Percentiles rank a stretch among this genome's conserved stretches.
Evolutionary conservation across 257 asterid species (phyloP).

Genomic region (Lycium ferocissimum): DNA sequence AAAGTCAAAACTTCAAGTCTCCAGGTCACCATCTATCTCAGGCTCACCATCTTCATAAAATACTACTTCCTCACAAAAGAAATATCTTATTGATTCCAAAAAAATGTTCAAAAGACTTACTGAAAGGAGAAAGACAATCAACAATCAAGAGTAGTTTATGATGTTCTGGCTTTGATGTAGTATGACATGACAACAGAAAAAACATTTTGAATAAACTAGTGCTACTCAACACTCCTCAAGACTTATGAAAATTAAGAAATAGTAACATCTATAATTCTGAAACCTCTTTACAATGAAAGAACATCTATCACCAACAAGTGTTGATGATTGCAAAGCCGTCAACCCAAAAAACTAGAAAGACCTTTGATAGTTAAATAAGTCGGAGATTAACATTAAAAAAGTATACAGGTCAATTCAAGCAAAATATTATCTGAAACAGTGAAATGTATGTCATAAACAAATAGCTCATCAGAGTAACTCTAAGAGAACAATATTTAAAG

Average conservation of each 20-base stretch:
- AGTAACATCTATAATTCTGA: neutral
- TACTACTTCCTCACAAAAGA: constrained; percentile 72
- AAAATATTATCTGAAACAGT: neutral
- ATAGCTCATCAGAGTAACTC: neutral
- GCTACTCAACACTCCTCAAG: neutral
- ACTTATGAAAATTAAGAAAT: neutral
- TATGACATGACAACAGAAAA: neutral
- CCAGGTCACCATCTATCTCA: constrained; percentile 92
- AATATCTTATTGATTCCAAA: neutral
- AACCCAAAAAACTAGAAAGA: neutral
- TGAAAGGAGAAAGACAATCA: neutral
- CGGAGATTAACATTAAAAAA: neutral
- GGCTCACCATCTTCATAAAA: constrained; percentile 98
- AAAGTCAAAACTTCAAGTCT: constrained; percentile 75
- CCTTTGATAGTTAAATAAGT: neutral
- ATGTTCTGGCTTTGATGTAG: neutral
- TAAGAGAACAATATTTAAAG: neutral
- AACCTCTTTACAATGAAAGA: neutral
- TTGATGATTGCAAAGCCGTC: neutral
- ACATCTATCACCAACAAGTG: neutral
- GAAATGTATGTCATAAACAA: neutral
- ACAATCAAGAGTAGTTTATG: neutral
- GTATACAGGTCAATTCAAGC: no score
- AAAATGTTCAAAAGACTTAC: neutral
- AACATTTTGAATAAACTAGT: neutral